Base-by-base conservation (phyloP, 352 stramenopile genomes). In the Globisporangium heterothallicum region DNA sequence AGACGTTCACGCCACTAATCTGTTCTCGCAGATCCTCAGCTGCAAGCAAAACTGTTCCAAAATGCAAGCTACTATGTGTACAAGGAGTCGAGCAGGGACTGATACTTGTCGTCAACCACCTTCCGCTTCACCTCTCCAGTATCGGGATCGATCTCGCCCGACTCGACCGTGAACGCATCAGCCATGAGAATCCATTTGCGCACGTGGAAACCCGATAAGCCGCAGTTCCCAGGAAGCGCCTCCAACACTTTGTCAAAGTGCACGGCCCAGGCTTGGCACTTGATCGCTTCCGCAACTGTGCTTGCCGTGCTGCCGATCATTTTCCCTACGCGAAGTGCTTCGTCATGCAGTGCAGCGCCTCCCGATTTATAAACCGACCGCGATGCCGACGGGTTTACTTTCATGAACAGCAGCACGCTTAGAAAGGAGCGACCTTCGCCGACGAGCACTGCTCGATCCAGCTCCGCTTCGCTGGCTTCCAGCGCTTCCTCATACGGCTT, bases 111-210 rank as follows among this genome's bases (percentile, higher is more conserved):
- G 46, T 89, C 76, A 19, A 92, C 76, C 2, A 67, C 66, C 22
- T 72, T 74, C 25, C 81, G 81, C 43, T 70, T 70, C 14, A 92
- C 68, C 22, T 78, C 72, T 29, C 70, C 64, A 16, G 78, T 76
- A 30, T 88, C 81, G 2, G 69, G 68, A 32, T 92, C 74, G n/a
- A 92, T 42, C 49, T 90, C 78, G 4, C 78, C 78, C 0, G 74
- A 81, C 35, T 89, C 70, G 43, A 88, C 68, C 6, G 74, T 64
- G 44, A 90, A 88, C 21, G 72, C 61, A 10, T 80, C 61, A 1
- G 72, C 55, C 81, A 92, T 88, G 42, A 92, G 53, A 47, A 88
- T 85, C 81, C 81, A 92, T 60, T 90, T 92, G 48, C 81, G 64
- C 25, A 92, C 63, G 26, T 68, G 74, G 45, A 82, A 76, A 19